Evolutionary conservation across 805 yeast species (phyloP).

Genomic region (Cyberlindnera petersonii): DNA sequence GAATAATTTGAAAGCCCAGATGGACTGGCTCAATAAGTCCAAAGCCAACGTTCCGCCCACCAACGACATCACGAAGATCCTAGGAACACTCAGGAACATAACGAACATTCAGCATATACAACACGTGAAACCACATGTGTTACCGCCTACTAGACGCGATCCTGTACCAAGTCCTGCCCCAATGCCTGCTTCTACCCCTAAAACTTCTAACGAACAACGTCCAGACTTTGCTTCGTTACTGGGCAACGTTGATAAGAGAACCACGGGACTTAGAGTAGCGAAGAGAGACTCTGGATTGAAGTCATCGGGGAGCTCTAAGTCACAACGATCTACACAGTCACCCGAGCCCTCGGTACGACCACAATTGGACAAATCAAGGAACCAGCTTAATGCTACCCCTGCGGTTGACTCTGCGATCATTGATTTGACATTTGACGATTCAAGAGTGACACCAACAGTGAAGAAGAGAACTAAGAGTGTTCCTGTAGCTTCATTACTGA

Average conservation of each 20-base stretch:
- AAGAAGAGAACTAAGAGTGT: constrained; percentile 6
- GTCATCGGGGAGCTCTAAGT: constrained; percentile 7
- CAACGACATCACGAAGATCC: constrained; percentile 14
- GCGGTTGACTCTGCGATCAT: constrained; percentile 20
- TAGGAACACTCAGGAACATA: constrained; percentile 3
- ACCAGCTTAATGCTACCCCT: too few species aligned
- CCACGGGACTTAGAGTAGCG: constrained; percentile 19
- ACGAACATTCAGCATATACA: constrained; percentile 3
- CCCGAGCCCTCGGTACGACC: too few species aligned
- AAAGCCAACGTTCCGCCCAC: constrained; percentile 24
- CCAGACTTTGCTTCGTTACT: constrained; percentile 7
- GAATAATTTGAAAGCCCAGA: constrained; percentile 28
- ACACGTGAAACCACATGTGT: neutral
- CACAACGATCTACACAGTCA: constrained; percentile 11
- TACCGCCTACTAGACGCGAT: neutral
- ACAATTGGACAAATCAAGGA: too few species aligned
- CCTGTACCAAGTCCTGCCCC: neutral
- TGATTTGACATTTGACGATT: constrained; percentile 28
- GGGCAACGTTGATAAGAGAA: constrained; percentile 11
- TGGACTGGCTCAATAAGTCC: constrained; percentile 26
- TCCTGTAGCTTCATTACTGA: neutral
- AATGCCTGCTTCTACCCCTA: too few species aligned
- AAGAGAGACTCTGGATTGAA: constrained; percentile 18
- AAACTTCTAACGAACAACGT: neutral
- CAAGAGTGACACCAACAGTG: constrained; percentile 2